These are phyloP conservation scores for Flaveria linearis DNA, from an alignment of 129 eudicot species.

Conservation along the genomic window DNA sequence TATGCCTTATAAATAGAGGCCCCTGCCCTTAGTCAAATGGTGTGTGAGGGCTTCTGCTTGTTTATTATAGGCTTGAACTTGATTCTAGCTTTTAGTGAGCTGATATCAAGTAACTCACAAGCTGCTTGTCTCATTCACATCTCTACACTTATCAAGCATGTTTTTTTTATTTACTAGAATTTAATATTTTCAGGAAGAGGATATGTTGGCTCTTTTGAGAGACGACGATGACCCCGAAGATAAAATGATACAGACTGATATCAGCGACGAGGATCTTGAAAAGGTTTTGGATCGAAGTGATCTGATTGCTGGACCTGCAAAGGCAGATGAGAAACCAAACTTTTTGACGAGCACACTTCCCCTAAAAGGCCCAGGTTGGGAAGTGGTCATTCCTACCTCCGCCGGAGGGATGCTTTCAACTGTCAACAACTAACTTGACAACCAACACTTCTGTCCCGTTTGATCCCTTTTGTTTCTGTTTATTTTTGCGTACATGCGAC, in stretches of 20 bases:
- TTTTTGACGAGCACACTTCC: slow-evolving; percentile 45
- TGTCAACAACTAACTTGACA: slow-evolving; percentile 54
- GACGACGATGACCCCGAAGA: slow-evolving; percentile 72
- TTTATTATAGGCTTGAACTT: too few species aligned
- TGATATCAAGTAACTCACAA: too few species aligned
- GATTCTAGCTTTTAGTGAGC: too few species aligned
- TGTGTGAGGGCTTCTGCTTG: background rate
- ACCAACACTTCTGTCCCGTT: slow-evolving; percentile 6
- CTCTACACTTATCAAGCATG: background rate
- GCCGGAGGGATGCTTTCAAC: slow-evolving; percentile 93
- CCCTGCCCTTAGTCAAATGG: too few species aligned
- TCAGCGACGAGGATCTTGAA: slow-evolving; percentile 79
- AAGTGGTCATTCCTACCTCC: slow-evolving; percentile 82
- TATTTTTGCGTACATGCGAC: background rate
- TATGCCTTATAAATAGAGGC: too few species aligned
- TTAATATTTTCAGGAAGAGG: slow-evolving; percentile 62
- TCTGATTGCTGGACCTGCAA: slow-evolving; percentile 41
- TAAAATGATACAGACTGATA: slow-evolving; percentile 78
- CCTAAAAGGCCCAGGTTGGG: slow-evolving; percentile 99
- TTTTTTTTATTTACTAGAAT: background rate
- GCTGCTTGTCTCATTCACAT: background rate
- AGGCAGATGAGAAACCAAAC: slow-evolving; percentile 38
- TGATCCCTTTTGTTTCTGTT: slow-evolving; percentile 25
- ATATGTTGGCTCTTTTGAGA: slow-evolving; percentile 67
- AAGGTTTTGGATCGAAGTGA: slow-evolving; percentile 84